These are phyloP conservation scores for Ophiobolus disseminans DNA, from an alignment of 2,329 filamentous ascomycete species.

Conservation along the genomic window DNA sequence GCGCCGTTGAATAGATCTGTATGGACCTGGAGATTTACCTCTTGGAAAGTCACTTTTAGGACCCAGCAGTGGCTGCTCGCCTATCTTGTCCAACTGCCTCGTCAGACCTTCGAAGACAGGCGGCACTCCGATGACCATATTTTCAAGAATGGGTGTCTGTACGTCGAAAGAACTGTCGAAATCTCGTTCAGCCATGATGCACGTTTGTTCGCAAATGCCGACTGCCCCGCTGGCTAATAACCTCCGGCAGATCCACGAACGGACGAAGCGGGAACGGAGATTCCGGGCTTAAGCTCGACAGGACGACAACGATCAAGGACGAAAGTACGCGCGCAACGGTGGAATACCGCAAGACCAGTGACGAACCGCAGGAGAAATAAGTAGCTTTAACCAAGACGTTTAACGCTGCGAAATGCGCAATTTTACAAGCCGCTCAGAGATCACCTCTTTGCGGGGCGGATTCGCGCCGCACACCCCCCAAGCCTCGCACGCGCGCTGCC, in stretches of 20 bases:
- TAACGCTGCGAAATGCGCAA: neutral
- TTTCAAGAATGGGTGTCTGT: conserved; percentile 44
- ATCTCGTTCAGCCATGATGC: conserved; percentile 18
- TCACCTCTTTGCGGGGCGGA: neutral
- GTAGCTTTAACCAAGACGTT: too few species aligned
- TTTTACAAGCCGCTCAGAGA: neutral
- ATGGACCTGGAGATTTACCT: conserved; percentile 17
- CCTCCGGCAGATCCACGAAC: conserved; percentile 12
- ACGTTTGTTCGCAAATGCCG: conserved; percentile 1
- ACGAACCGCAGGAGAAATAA: too few species aligned
- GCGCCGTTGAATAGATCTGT: neutral
- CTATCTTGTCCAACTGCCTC: conserved; percentile 42
- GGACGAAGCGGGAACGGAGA: conserved; percentile 17
- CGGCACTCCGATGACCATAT: conserved; percentile 47
- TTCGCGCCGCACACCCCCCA: neutral
- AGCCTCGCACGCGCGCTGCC: neutral
- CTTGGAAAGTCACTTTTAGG: conserved; percentile 39
- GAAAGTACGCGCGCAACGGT: neutral
- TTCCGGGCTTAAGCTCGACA: conserved; percentile 15
- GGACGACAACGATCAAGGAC: conserved; percentile 3
- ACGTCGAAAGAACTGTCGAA: conserved; percentile 30
- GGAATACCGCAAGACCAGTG: neutral
- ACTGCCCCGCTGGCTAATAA: conserved; percentile 12
- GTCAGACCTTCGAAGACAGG: conserved; percentile 47
- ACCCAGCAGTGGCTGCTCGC: conserved; percentile 44